A percentile compares a stretch with the other conserved stretches of the same genome.
Conservation (phyloP, 2,329 filamentous ascomycete genomes). For the Lecanosticta acicola region DNA sequence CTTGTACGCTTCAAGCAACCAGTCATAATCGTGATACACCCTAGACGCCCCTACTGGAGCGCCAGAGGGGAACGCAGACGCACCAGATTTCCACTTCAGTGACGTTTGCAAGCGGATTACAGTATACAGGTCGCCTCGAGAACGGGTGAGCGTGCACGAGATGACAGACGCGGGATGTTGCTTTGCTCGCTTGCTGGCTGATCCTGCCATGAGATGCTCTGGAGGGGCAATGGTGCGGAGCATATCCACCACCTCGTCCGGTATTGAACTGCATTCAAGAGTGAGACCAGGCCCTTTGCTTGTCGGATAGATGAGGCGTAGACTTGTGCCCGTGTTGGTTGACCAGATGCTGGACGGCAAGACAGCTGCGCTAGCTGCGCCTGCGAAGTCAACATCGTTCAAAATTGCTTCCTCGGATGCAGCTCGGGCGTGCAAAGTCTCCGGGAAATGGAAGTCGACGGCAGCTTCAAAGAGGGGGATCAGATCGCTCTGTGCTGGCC, state of each 20-base stretch:
- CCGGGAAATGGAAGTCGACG: constrained; percentile 28
- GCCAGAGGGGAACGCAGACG: constrained; percentile 28
- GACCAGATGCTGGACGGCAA: constrained; percentile 16
- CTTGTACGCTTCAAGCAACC: constrained; percentile 21
- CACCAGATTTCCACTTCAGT: constrained; percentile 28
- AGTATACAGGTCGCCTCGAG: constrained; percentile 20
- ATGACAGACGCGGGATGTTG: constrained; percentile 16
- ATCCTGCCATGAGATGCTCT: constrained; percentile 9
- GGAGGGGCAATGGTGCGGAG: constrained; percentile 17
- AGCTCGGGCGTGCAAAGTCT: constrained; percentile 11
- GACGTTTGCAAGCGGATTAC: constrained; percentile 25
- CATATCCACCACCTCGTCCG: constrained; percentile 10
- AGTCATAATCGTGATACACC: constrained; percentile 27
- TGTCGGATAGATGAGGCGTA: constrained; percentile 19
- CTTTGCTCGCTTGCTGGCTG: constrained; percentile 5
- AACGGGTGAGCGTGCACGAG: constrained; percentile 23
- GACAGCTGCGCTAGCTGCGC: constrained; percentile 15
- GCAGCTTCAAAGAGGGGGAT: constrained; percentile 25
- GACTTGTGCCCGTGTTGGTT: constrained; percentile 11
- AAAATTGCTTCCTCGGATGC: constrained; percentile 9
- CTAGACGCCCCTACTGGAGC: constrained; percentile 19
- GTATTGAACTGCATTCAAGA: constrained; percentile 19
- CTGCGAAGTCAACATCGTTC: constrained; percentile 22
- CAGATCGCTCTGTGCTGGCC: neutral
- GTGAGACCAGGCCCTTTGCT: constrained; percentile 19